Evolutionary conservation across 805 yeast genomes (phyloP).

Genomic region (Debaryomyces tyrocola): DNA sequence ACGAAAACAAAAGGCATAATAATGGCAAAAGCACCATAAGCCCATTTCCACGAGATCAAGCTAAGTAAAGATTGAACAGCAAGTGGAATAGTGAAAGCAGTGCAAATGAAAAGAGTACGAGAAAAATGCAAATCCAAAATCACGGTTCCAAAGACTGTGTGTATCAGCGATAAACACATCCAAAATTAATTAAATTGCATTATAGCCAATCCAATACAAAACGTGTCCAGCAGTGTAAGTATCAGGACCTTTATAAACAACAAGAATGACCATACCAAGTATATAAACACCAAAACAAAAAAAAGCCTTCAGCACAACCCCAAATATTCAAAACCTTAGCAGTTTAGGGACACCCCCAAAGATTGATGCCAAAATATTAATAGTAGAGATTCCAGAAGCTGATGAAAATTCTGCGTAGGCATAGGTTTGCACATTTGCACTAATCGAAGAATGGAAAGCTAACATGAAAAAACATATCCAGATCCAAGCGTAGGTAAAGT

Average conservation of each 20-base stretch:
- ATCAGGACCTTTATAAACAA: slow-evolving; percentile 22
- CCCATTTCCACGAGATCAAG: too few relatives aligned
- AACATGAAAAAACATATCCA: slow-evolving; percentile 34
- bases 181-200: slow-evolving; percentile 21
- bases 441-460: slow-evolving; percentile 26
- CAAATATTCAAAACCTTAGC: slow-evolving; percentile 20
- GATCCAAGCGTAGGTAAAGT: slow-evolving; percentile 27
- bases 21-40: too few relatives aligned
- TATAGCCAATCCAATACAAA: slow-evolving; percentile 28
- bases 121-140: too few relatives aligned
- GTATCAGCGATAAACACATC: slow-evolving; percentile 26
- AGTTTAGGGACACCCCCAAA: slow-evolving; percentile 32
- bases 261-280: slow-evolving; percentile 25
- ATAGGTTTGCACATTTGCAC: slow-evolving; percentile 16
- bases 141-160: too few relatives aligned
- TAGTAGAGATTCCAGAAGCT: slow-evolving; percentile 29
- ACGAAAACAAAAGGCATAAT: too few relatives aligned
- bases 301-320: slow-evolving; percentile 30
- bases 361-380: slow-evolving; percentile 24
- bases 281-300: slow-evolving; percentile 17
- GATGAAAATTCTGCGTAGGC: slow-evolving; percentile 21
- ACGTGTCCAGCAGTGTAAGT: slow-evolving; percentile 28
- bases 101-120: too few relatives aligned
- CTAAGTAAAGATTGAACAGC: too few relatives aligned
- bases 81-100: too few relatives aligned